phyloP scores from a whole-genome alignment of 2,329 filamentous ascomycete genomes.

The Cordyceps farinosa region DNA sequence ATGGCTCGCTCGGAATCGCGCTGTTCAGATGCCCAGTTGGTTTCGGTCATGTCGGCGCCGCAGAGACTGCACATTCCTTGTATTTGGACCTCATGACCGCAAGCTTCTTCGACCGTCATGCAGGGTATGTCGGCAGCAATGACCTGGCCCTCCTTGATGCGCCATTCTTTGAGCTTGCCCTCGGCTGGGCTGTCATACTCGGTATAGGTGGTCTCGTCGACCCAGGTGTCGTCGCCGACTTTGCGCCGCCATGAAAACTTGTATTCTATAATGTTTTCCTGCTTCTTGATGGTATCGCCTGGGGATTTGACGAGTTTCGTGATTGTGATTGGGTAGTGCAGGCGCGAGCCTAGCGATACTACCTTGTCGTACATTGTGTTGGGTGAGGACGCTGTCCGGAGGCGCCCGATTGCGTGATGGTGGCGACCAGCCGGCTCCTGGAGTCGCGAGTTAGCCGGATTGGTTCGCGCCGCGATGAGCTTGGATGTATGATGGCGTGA shows the following conservation, averaged over 20 bases:
- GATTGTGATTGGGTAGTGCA: constrained; percentile 92
- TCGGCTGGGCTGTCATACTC: constrained; percentile 82
- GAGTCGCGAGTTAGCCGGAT: background rate
- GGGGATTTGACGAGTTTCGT: constrained; percentile 74
- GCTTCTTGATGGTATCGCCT: constrained; percentile 70
- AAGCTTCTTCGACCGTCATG: constrained; percentile 84
- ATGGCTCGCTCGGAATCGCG: constrained; percentile 81
- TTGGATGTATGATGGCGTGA: background rate
- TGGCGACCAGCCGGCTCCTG: constrained; percentile 5
- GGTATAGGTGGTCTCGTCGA: constrained; percentile 64
- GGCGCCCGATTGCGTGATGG: constrained; percentile 10
- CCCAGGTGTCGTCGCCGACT: constrained; percentile 62
- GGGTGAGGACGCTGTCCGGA: constrained; percentile 1
- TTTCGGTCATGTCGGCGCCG: constrained; percentile 93
- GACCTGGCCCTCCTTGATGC: constrained; percentile 63
- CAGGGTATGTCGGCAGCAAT: constrained; percentile 56
- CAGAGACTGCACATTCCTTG: constrained; percentile 87
- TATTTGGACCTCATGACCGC: constrained; percentile 86
- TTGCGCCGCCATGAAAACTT: constrained; percentile 76
- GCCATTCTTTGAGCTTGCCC: constrained; percentile 74
- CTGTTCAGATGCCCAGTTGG: constrained; percentile 76
- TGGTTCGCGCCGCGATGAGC: background rate
- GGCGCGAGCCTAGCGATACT: constrained; percentile 55
- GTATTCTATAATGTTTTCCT: constrained; percentile 81
- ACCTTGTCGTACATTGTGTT: constrained; percentile 37